Conservation (phyloP, 2,329 filamentous ascomycete genomes). For the Hypoxylon sp. region DNA sequence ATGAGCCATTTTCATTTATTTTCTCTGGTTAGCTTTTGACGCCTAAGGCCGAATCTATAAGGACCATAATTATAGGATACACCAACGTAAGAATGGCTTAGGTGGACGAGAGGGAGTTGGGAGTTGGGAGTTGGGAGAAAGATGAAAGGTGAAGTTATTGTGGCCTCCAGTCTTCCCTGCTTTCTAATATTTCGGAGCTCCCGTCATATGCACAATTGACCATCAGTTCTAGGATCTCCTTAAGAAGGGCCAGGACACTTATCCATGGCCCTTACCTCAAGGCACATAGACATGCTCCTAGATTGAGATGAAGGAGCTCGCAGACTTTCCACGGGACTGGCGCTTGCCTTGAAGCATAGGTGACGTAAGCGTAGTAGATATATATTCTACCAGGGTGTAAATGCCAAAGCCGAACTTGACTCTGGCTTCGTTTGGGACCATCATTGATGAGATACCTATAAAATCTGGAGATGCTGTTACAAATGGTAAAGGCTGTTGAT, state of each 20-base stretch:
- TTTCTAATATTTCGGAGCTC: neutral
- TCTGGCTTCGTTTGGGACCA: neutral
- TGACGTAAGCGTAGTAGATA: neutral
- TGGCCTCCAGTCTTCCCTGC: neutral
- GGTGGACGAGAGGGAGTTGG: neutral
- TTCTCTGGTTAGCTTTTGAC: constrained; percentile 5
- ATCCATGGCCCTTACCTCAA: constrained; percentile 1
- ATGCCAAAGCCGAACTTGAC: neutral
- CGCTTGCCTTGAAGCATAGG: constrained; percentile 9
- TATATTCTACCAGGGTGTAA: too few species aligned
- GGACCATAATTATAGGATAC: constrained; percentile 31
- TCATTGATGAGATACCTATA: neutral
- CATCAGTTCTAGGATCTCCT: neutral
- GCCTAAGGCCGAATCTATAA: constrained; percentile 13
- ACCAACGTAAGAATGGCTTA: constrained; percentile 12
- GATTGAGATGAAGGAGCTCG: neutral
- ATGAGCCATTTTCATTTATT: constrained; percentile 29
- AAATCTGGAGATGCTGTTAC: neutral
- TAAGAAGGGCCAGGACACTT: constrained; percentile 9
- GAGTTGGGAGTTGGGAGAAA: neutral
- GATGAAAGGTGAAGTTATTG: constrained; percentile 2
- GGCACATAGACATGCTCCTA: neutral
- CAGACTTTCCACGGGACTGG: neutral
- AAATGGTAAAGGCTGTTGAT: neutral
- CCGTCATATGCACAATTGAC: neutral